Percentiles rank a stretch among this genome's conserved stretches.
Evolutionary conservation across 2,329 filamentous ascomycete species (phyloP).

Genomic region (Ophiocordyceps sinensis): DNA sequence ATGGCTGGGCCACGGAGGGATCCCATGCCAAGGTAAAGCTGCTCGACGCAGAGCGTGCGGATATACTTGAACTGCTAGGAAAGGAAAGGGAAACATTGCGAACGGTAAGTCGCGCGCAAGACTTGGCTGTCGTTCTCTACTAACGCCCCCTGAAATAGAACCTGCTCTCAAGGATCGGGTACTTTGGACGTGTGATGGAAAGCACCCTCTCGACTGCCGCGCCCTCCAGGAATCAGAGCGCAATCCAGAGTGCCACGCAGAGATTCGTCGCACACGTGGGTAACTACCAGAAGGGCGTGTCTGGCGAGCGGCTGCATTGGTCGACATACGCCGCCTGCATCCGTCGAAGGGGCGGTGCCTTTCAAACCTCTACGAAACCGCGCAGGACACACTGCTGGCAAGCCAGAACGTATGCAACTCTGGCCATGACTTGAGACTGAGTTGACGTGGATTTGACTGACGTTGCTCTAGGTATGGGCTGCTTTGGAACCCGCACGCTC

Average conservation of each 20-base stretch:
- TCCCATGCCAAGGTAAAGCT: background rate
- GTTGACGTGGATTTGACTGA: background rate
- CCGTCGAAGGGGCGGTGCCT: background rate
- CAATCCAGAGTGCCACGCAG: background rate
- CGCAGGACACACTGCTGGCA: conserved; percentile 1
- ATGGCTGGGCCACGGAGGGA: background rate
- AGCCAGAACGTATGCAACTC: background rate
- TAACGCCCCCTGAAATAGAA: too few relatives aligned
- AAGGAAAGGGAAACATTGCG: too few relatives aligned
- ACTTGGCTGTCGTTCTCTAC: too few relatives aligned
- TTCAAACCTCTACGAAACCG: background rate
- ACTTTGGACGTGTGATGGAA: too few relatives aligned
- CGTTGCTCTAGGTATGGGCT: background rate
- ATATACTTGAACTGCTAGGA: background rate
- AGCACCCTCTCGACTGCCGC: too few relatives aligned
- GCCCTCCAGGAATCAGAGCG: too few relatives aligned
- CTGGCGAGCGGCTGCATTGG: conserved; percentile 1
- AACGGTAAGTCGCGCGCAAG: too few relatives aligned
- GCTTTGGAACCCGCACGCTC: background rate
- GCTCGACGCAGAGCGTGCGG: background rate
- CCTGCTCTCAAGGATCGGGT: too few relatives aligned
- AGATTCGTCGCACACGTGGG: background rate
- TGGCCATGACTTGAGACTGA: background rate
- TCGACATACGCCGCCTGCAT: conserved; percentile 4
- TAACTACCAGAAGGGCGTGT: background rate